A percentile compares a stretch with the other conserved stretches of the same genome.
Conservation (phyloP, 495 filamentous ascomycete genomes). For the Cladorrhinum samala region DNA sequence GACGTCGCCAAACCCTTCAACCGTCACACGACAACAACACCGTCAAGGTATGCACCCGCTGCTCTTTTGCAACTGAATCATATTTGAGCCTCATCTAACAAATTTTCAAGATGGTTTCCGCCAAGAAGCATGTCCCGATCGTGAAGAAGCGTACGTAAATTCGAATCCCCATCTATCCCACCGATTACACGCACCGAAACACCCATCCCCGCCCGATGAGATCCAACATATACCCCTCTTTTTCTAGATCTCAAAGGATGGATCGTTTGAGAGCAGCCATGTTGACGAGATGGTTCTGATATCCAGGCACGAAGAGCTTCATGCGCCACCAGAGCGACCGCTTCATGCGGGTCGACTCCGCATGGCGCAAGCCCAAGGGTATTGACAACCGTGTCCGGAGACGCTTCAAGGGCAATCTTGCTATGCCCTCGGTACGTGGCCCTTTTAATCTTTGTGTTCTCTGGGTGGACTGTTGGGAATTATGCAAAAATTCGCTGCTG, state of each 20-base stretch:
- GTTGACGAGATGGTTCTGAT: constrained; percentile 23
- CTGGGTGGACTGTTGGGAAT: not conserved
- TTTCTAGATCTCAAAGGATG: not conserved
- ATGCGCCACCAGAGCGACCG: constrained; percentile 93
- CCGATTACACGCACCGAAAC: constrained; percentile 10
- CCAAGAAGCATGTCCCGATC: constrained; percentile 98
- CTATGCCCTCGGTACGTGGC: constrained; percentile 91
- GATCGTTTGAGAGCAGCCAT: constrained; percentile 7
- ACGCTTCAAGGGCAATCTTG: constrained; percentile 88
- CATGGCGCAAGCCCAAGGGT: constrained; percentile 99
- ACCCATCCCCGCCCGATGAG: constrained; percentile 2
- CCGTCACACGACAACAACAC: constrained; percentile 39
- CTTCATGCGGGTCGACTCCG: constrained; percentile 79
- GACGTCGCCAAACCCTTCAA: constrained; percentile 33
- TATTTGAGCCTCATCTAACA: constrained; percentile 25
- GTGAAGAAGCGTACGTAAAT: constrained; percentile 99
- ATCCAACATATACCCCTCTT: not conserved
- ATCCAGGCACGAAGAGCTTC: constrained; percentile 78
- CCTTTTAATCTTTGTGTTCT: not conserved
- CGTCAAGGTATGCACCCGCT: constrained; percentile 39
- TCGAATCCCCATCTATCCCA: constrained; percentile 10
- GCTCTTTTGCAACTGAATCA: constrained; percentile 2
- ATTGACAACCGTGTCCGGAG: constrained; percentile 82
- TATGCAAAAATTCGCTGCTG: not conserved
- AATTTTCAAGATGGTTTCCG: constrained; percentile 78